Evolutionary conservation across 345 rosid species (phyloP).

Genomic region (Dimocarpus longan): DNA sequence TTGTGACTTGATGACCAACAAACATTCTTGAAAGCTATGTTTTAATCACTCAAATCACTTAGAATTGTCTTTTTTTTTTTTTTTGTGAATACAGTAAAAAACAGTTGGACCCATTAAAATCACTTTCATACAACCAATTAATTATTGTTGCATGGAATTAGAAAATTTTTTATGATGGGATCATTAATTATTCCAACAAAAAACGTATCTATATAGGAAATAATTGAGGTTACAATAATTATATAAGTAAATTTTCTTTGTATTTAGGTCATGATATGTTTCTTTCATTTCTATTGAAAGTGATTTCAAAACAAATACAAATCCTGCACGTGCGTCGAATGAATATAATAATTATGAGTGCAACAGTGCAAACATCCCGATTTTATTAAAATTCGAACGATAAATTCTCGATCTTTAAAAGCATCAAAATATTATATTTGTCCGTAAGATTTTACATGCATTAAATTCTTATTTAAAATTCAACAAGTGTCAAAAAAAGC

Average conservation of each 20-base stretch:
- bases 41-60: constrained; percentile 3
- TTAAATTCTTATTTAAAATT: too few species aligned
- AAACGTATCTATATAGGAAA: neutral
- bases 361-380: too few species aligned
- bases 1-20: constrained; percentile 1
- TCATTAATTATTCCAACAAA: constrained; percentile 2
- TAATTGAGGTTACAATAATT: neutral
- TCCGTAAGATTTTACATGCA: neutral
- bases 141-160: constrained; percentile 7
- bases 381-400: too few species aligned
- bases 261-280: neutral
- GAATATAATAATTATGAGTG: too few species aligned
- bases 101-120: constrained; percentile 25
- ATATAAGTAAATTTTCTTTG: neutral
- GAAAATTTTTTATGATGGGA: neutral
- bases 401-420: too few species aligned
- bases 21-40: constrained; percentile 18
- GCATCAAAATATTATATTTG: too few species aligned
- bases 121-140: constrained; percentile 13
- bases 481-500: too few species aligned
- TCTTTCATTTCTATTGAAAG: neutral
- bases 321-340: too few species aligned
- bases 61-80: neutral
- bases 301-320: neutral
- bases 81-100: neutral